These are phyloP conservation scores for Clonostachys solani DNA, from an alignment of 2,329 filamentous ascomycete species.

Conservation along the genomic window DNA sequence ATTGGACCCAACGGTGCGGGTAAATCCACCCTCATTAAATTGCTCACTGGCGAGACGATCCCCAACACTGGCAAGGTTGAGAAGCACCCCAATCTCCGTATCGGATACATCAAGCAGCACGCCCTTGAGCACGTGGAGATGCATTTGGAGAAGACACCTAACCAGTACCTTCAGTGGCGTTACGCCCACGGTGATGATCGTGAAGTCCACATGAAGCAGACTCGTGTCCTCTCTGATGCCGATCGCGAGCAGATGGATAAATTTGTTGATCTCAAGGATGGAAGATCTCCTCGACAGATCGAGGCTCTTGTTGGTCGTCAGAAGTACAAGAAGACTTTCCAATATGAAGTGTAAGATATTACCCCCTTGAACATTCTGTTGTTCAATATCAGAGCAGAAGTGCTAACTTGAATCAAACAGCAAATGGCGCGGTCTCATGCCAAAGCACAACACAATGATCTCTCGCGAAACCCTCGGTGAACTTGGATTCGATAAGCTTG, in stretches of 20 bases:
- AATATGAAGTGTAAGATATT: constrained; percentile 79
- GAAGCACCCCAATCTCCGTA: constrained; percentile 97
- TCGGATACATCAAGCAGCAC: constrained; percentile 99
- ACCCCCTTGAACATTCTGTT: neutral
- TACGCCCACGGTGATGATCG: constrained; percentile 96
- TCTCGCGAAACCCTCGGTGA: constrained; percentile 87
- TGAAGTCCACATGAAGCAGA: constrained; percentile 97
- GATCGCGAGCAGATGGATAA: constrained; percentile 93
- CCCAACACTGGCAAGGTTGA: constrained; percentile 83
- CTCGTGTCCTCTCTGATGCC: constrained; percentile 78
- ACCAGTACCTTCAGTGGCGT: constrained; percentile 98
- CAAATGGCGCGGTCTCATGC: constrained; percentile 85
- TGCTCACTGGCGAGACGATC: constrained; percentile 88
- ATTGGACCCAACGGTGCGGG: constrained; percentile 97
- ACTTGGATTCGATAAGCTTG: constrained; percentile 84
- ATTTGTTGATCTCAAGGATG: constrained; percentile 78
- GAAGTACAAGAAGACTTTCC: constrained; percentile 98
- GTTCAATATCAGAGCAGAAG: neutral
- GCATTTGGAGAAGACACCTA: constrained; percentile 98
- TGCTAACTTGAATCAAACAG: constrained; percentile 24
- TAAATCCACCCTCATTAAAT: constrained; percentile 97
- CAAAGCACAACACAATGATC: constrained; percentile 90
- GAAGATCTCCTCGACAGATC: constrained; percentile 70
- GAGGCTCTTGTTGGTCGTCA: constrained; percentile 92
- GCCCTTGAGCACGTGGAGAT: constrained; percentile 98